Conservation (phyloP, 129 eudicot genomes). For the Centrapalus pauciflorus region DNA sequence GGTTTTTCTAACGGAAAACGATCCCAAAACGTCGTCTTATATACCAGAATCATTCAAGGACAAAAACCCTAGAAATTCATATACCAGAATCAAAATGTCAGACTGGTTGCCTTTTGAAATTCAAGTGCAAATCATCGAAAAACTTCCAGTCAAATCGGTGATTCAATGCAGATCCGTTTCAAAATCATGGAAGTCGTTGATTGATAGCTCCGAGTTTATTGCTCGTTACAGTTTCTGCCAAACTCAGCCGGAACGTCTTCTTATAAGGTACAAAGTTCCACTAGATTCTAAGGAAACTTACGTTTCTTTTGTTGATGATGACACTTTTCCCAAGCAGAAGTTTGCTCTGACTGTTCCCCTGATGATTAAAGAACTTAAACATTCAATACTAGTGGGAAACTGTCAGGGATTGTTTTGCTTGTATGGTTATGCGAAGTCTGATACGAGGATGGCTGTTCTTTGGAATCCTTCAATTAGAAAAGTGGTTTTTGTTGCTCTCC, state of each 20-base stretch:
- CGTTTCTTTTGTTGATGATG: not conserved
- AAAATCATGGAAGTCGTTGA: not conserved
- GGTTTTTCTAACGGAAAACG: no score
- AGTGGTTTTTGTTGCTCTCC: not conserved
- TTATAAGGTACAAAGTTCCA: not conserved
- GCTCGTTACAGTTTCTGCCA: not conserved
- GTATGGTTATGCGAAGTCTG: not conserved
- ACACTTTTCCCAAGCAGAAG: not conserved
- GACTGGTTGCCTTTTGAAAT: not conserved
- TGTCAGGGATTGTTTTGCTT: conserved; percentile 3
- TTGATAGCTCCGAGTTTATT: not conserved
- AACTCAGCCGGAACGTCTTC: not conserved
- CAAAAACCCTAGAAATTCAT: no score
- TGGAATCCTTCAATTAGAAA: conserved; percentile 10
- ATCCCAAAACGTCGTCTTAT: no score
- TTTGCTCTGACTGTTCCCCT: not conserved
- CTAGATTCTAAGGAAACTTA: not conserved
- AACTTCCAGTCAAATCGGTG: not conserved
- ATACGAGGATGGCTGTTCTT: not conserved
- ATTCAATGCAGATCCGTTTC: not conserved
- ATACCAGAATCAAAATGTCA: not conserved
- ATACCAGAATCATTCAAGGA: no score
- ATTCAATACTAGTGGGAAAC: not conserved
- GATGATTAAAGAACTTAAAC: not conserved
- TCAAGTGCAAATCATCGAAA: not conserved